A percentile compares a stretch with the other conserved stretches of the same genome.
Evolutionary conservation across 2,329 filamentous ascomycete species (phyloP).

Genomic region (Penicillium nordicum): DNA sequence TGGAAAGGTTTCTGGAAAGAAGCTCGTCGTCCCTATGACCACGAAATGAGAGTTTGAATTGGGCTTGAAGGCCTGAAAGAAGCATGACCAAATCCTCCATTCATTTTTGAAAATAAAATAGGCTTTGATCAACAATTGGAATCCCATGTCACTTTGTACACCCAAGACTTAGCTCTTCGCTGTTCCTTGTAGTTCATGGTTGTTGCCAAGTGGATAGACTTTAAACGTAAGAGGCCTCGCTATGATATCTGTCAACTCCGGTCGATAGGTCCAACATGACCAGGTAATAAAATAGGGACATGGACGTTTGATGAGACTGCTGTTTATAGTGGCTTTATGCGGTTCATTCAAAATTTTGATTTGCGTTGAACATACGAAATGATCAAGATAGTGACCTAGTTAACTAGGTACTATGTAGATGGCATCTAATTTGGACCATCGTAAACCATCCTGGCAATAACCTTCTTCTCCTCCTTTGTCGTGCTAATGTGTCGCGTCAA

Average conservation of each 20-base stretch:
- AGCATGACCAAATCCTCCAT: accelerated
- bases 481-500: slow-evolving; percentile 15
- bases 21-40: slow-evolving; percentile 15
- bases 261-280: neutral
- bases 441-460: slow-evolving; percentile 5
- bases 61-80: neutral
- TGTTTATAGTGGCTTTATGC: neutral
- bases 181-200: neutral
- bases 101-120: neutral
- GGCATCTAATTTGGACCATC: neutral
- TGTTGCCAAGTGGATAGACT: neutral
- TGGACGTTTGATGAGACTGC: neutral
- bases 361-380: neutral
- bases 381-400: no score
- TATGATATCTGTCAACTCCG: neutral
- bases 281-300: neutral
- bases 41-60: neutral
- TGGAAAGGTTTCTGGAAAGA: slow-evolving; percentile 22
- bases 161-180: no score
- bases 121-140: neutral
- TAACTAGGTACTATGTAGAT: neutral
- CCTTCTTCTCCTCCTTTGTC: neutral
- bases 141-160: neutral
- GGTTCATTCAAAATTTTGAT: neutral
- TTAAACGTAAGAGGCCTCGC: neutral